phyloP scores from a whole-genome alignment of 176 grass and related monocot genomes.

The Paspalum notatum region DNA sequence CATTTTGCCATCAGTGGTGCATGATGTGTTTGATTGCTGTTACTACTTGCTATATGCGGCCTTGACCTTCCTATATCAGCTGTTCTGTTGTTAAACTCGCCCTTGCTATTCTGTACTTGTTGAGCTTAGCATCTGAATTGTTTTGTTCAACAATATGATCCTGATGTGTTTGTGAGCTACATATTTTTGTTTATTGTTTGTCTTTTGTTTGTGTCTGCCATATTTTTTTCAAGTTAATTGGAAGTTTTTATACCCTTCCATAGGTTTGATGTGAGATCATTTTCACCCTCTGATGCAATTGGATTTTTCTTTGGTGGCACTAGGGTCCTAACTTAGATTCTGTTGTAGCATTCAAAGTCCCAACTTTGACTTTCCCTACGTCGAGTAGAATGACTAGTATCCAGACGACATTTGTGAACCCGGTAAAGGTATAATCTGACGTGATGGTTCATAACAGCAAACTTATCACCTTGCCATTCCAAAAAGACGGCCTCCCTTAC shows the following conservation, averaged over 20 bases:
- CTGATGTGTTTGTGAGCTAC: conserved; percentile 15
- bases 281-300: neutral
- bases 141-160: conserved; percentile 14
- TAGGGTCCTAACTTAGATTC: neutral
- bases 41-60: conserved; percentile 37
- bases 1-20: conserved; percentile 27
- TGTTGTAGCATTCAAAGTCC: neutral
- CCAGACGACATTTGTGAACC: neutral
- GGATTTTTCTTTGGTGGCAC: neutral
- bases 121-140: conserved; percentile 10
- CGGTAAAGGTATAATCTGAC: neutral
- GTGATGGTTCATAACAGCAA: neutral
- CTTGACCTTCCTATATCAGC: conserved; percentile 25
- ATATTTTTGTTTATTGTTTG: conserved; percentile 1
- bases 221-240: conserved; percentile 21
- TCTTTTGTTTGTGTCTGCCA: neutral
- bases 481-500: neutral
- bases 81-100: neutral
- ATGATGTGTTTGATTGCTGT: conserved; percentile 39
- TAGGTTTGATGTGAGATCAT: neutral
- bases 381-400: neutral
- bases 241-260: conserved; percentile 13
- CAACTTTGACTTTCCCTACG: neutral
- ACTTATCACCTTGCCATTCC: neutral
- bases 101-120: conserved; percentile 9